phyloP scores from a whole-genome alignment of 805 yeast species.

The Cyberlindnera galapagoensis region DNA sequence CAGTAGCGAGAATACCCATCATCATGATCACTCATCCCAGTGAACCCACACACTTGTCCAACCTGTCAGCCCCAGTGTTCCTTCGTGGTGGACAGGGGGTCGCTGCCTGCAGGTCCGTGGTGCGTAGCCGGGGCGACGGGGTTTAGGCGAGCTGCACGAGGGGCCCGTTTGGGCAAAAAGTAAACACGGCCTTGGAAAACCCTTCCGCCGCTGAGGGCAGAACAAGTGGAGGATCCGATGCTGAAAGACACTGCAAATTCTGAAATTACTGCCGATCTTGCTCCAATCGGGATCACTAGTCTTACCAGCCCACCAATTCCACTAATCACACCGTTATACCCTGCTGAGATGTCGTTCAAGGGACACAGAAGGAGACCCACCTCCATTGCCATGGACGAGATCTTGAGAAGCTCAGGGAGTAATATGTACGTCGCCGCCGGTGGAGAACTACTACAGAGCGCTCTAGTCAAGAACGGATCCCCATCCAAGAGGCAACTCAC shows the following conservation, averaged over 20 bases:
- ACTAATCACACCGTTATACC: not conserved
- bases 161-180: constrained; percentile 3
- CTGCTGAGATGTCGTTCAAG: not conserved
- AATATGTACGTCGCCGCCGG: constrained; percentile 22
- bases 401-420: constrained; percentile 7
- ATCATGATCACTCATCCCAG: too few species aligned
- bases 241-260: not conserved
- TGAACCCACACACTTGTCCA: too few species aligned
- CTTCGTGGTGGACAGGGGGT: too few species aligned
- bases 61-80: too few species aligned
- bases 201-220: too few species aligned
- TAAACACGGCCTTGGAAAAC: constrained; percentile 3
- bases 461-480: constrained; percentile 24
- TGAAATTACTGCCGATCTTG: not conserved
- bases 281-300: too few species aligned
- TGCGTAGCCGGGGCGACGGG: too few species aligned
- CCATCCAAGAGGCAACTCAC: constrained; percentile 22
- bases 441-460: constrained; percentile 23
- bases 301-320: too few species aligned
- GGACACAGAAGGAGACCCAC: constrained; percentile 24
- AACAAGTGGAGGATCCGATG: too few species aligned
- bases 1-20: too few species aligned
- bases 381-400: constrained; percentile 19
- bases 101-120: too few species aligned
- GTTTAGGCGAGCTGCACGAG: too few species aligned